phyloP scores from a whole-genome alignment of 345 rosid species.

The Euphorbia lathyris region DNA sequence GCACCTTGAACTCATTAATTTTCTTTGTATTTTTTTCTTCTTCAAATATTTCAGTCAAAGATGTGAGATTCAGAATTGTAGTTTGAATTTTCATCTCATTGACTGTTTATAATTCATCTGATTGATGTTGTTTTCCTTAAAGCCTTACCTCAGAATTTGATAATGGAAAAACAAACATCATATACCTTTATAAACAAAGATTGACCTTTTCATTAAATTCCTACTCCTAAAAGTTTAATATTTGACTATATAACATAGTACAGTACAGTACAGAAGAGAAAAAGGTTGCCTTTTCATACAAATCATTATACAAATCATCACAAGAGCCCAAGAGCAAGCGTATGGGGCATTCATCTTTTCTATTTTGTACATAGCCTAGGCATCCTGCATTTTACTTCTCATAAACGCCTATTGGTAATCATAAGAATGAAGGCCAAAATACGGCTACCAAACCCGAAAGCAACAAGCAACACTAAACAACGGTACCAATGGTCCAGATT shows the following conservation, averaged over 20 bases:
- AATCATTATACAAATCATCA: neutral
- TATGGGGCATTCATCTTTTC: neutral
- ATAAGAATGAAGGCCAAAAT: conserved; percentile 55
- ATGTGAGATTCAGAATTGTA: too few relatives aligned
- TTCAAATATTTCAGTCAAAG: too few relatives aligned
- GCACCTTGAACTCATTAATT: too few relatives aligned
- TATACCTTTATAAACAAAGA: too few relatives aligned
- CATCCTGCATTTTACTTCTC: conserved; percentile 53
- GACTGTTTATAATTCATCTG: too few relatives aligned
- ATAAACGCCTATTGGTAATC: conserved; percentile 44
- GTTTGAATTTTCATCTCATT: too few relatives aligned
- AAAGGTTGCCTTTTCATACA: neutral
- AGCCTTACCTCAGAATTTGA: too few relatives aligned
- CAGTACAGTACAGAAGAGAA: neutral
- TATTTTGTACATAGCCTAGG: conserved; percentile 9
- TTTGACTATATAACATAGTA: neutral
- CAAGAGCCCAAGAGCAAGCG: neutral
- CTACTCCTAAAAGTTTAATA: neutral
- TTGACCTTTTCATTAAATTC: neutral
- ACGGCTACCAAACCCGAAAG: conserved; percentile 59
- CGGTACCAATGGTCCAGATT: conserved; percentile 62
- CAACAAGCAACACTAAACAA: conserved; percentile 51
- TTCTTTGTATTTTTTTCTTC: too few relatives aligned
- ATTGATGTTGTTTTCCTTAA: too few relatives aligned
- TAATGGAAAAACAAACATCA: too few relatives aligned